A percentile compares a stretch with the other conserved stretches of the same genome.
Conservation (phyloP, 768 basidiomycete species). For the Termitomyces eurrhizus region DNA sequence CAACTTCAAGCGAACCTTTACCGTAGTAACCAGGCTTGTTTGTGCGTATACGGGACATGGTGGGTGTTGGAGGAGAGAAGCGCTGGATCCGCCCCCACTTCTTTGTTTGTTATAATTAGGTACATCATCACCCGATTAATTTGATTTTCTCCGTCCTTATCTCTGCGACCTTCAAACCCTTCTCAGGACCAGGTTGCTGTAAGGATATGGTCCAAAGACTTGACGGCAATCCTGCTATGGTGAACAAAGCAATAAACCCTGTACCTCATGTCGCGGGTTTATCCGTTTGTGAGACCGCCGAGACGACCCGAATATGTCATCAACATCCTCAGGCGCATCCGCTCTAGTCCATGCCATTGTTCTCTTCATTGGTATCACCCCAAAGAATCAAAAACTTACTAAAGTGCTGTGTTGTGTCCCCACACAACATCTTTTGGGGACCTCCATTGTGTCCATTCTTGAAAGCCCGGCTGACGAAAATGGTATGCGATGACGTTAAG, state of each 20-base stretch:
- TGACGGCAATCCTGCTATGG: neutral
- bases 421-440: too few relatives aligned
- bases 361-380: neutral
- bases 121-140: neutral
- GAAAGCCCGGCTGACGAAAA: too few relatives aligned
- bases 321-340: too few relatives aligned
- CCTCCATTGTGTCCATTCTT: too few relatives aligned
- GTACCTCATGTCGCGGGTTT: neutral
- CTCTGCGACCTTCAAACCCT: too few relatives aligned
- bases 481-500: too few relatives aligned
- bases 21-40: constrained; percentile 47
- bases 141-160: neutral
- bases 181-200: neutral
- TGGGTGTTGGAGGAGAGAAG: constrained; percentile 11
- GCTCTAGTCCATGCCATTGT: too few relatives aligned
- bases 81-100: neutral
- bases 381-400: neutral
- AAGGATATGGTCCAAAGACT: neutral
- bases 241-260: too few relatives aligned
- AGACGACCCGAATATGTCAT: neutral
- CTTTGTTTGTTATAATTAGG: constrained; percentile 10
- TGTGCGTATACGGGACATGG: constrained; percentile 31
- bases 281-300: neutral
- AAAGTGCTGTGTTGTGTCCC: too few relatives aligned
- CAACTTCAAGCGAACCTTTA: constrained; percentile 62